Conservation (phyloP, 306 rosid species). For the Malus orientalis region DNA sequence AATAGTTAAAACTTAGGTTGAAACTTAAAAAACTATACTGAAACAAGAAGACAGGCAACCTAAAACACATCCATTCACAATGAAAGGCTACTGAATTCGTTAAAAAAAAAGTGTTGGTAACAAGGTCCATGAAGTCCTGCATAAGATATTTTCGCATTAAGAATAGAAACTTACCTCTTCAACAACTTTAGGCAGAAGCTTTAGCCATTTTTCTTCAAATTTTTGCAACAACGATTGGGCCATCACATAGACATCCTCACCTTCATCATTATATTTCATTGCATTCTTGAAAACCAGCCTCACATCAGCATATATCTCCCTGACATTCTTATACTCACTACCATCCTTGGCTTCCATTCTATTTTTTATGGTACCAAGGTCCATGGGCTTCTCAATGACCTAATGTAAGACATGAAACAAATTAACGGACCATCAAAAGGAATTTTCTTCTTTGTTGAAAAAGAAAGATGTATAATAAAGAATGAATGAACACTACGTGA, state of each 20-base stretch:
- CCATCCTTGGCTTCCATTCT: constrained; percentile 81
- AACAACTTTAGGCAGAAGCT: constrained; percentile 79
- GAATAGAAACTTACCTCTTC: constrained; percentile 59
- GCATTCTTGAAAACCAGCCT: constrained; percentile 43
- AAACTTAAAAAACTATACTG: not conserved
- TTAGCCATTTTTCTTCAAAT: constrained; percentile 92
- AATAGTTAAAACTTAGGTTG: not conserved
- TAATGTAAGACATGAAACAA: constrained; percentile 20
- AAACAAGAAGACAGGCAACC: not conserved
- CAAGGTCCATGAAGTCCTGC: not conserved
- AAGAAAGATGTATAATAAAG: not conserved
- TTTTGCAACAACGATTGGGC: constrained; percentile 79
- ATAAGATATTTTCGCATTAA: constrained; percentile 7
- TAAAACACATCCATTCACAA: not conserved
- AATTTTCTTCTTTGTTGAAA: not conserved
- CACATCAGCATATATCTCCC: constrained; percentile 83
- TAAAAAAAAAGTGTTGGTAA: not conserved
- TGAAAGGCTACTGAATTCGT: not conserved
- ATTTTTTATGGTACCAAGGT: constrained; percentile 71
- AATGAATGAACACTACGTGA: not conserved
- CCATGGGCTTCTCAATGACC: constrained; percentile 99
- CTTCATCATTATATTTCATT: constrained; percentile 81
- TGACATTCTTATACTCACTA: constrained; percentile 69
- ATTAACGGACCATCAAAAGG: not conserved
- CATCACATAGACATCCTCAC: constrained; percentile 91